Base-by-base conservation (phyloP, 345 rosid species). In the Salix udensis region DNA sequence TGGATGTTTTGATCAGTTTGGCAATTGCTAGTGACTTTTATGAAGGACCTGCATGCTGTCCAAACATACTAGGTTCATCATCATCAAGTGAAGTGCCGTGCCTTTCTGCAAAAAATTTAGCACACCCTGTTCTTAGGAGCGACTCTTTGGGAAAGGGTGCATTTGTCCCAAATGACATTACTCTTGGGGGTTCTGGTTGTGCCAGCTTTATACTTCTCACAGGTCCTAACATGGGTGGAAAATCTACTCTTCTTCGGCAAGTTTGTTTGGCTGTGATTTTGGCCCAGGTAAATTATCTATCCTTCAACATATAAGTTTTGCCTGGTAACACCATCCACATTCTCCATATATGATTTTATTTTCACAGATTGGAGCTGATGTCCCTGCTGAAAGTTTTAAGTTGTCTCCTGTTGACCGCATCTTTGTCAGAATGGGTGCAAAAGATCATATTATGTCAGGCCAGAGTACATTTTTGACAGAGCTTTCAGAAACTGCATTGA, bases 171-270 rank as follows among this genome's bases (percentile, higher is more conserved):
- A 96, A 96, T 86, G 88, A 96, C 79, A 81, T 93, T 68, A 80
- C 65, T 71, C 82, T 96, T 37, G 96, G 98, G 62, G 94, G 98
- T 81, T 67, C 78, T 71, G 83, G 70, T 79, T 79, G 86, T 76
- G 91, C 97, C 77, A 84, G 91, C 74, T 96, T 96, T 87, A 80
- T 96, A 78, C 97, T 96, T 74, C 99, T 96, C 70, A 92, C 97
- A 24, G 99, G 98, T 84, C 99, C 99, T 71, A 96, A 96, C 81
- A 96, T 96, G 97, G 98, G 99, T 79, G 99, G 98, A 76, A 96
- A 96, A 83, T 96, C 99, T 70, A 96, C 98, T 71, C 94, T 96
- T 81, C 97, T 96, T 79, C 99, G 98, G 46, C 99, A 96, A 89
- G 94, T 93, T 81, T 93, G 99, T 87, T 85, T 96, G 85, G 88